Evolutionary conservation across 768 basidiomycete genomes (phyloP), one percentile per base, ranked within the genome.

Genomic region (Boletus barrowsii): DNA sequence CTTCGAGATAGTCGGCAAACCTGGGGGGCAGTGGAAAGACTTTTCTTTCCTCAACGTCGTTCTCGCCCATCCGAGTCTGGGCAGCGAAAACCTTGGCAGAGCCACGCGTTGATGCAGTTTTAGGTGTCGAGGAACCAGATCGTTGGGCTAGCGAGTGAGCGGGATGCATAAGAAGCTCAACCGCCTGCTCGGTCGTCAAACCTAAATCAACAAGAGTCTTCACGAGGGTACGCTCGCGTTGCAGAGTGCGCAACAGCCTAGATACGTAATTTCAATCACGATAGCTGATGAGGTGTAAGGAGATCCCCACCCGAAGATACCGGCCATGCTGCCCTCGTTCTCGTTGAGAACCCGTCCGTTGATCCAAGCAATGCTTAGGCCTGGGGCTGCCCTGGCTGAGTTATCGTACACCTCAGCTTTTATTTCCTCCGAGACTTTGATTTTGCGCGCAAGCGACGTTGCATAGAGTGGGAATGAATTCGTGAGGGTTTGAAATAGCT

Each of bases 381-480:
- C 84, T 41, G 71, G 74, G 54, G 81, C 74, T 15, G 75, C 80
- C 55, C 77, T 81, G 26, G 18, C 58, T 54, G 81, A 77, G 58
- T 92, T 92, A 9, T 63, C 65, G 20, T 75, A 64, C 7, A 93
- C 67, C 63, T 91, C 90, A 0, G 77, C 68, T 1, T 66, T 63
- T 10, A 96, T 61, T 13, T 70, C 73, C 10, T 72, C 66, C 53
- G 82, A 79, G 3, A 82, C 72, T 2, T 73, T 62, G 41, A 93
- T 82, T 53, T 87, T 84, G 4, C 92, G 83, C 0, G 88, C 81
- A 30, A 97, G 75, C 4, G 85, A 75, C 1, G 84, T 78, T 2
- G 86, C 86, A 64, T 95, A 96, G 66, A 83, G 87, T 0, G 96
- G 95, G 72, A 98, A 96, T 69, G 95, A 87, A 63, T 94, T 90